phyloP scores from a whole-genome alignment of 164 flowering plant species.

The Liquidambar formosana region DNA sequence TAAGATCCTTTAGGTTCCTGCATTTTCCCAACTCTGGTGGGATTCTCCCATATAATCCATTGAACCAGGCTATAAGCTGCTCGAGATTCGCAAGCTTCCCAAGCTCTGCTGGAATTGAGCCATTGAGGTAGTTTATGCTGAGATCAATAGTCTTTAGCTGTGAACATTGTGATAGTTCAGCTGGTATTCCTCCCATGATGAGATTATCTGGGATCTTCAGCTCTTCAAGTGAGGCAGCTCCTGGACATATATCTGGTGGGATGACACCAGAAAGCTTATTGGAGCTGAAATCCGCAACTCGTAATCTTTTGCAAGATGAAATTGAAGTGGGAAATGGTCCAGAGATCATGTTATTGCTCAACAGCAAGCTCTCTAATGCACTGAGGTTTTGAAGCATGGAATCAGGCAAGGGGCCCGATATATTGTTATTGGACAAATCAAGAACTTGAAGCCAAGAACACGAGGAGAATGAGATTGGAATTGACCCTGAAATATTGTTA shows the following conservation, averaged over 20 bases:
- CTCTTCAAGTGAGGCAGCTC: conserved; percentile 65
- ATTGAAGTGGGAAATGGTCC: conserved; percentile 66
- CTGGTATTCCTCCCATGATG: conserved; percentile 61
- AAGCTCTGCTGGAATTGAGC: conserved; percentile 67
- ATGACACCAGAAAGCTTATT: conserved; percentile 66
- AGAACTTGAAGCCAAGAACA: conserved; percentile 64
- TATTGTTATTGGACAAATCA: conserved; percentile 69
- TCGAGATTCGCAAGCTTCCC: conserved; percentile 73
- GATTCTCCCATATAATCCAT: conserved; percentile 65
- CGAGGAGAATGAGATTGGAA: conserved; percentile 54
- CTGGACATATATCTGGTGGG: conserved; percentile 68
- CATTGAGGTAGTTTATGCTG: conserved; percentile 77
- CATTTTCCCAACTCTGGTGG: conserved; percentile 77
- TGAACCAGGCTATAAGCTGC: conserved; percentile 87
- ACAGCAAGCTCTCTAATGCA: conserved; percentile 52
- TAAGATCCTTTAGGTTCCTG: conserved; percentile 62
- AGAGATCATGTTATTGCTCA: conserved; percentile 66
- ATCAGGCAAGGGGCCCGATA: conserved; percentile 70
- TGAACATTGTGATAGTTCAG: conserved; percentile 48
- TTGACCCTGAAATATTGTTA: conserved; percentile 69
- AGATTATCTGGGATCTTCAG: conserved; percentile 73
- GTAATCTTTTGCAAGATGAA: conserved; percentile 49
- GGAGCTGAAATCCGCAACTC: conserved; percentile 70
- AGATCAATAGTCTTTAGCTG: conserved; percentile 69
- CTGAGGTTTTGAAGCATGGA: conserved; percentile 44